Evolutionary conservation across 1,284 basidiomycete genomes (phyloP).

Genomic region (Neolentinus lepideus): DNA sequence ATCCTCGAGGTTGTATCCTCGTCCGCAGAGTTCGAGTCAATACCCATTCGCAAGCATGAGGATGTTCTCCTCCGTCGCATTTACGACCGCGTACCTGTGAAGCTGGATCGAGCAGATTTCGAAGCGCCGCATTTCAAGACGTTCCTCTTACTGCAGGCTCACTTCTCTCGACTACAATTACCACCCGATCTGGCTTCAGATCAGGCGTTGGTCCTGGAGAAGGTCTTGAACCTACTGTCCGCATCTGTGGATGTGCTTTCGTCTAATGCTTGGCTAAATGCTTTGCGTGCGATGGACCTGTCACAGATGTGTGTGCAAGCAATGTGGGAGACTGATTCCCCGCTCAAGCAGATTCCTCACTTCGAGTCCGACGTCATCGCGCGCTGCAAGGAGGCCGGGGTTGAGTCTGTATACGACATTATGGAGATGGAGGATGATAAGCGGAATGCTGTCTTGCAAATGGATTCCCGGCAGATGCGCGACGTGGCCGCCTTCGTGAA

Average conservation of each 20-base stretch:
- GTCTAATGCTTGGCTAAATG: slow-evolving; percentile 91
- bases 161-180: slow-evolving; percentile 88
- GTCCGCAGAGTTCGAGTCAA: slow-evolving; percentile 91
- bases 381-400: slow-evolving; percentile 75
- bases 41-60: slow-evolving; percentile 93
- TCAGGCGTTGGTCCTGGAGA: slow-evolving; percentile 81
- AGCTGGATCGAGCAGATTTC: slow-evolving; percentile 81
- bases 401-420: slow-evolving; percentile 90
- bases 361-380: slow-evolving; percentile 86
- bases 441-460: slow-evolving; percentile 76
- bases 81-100: slow-evolving; percentile 97
- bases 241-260: slow-evolving; percentile 99
- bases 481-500: slow-evolving; percentile 93
- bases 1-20: slow-evolving; percentile 94
- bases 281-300: slow-evolving; percentile 95
- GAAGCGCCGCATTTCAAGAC: slow-evolving; percentile 97
- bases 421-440: slow-evolving; percentile 96
- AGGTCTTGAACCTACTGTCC: slow-evolving; percentile 84
- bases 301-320: slow-evolving; percentile 99
- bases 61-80: slow-evolving; percentile 77
- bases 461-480: slow-evolving; percentile 83
- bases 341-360: slow-evolving; percentile 92
- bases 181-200: slow-evolving; percentile 93
- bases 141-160: slow-evolving; percentile 93
- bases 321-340: slow-evolving; percentile 95